phyloP scores from a whole-genome alignment of 495 filamentous ascomycete species.

The Penicillium coffeae region DNA sequence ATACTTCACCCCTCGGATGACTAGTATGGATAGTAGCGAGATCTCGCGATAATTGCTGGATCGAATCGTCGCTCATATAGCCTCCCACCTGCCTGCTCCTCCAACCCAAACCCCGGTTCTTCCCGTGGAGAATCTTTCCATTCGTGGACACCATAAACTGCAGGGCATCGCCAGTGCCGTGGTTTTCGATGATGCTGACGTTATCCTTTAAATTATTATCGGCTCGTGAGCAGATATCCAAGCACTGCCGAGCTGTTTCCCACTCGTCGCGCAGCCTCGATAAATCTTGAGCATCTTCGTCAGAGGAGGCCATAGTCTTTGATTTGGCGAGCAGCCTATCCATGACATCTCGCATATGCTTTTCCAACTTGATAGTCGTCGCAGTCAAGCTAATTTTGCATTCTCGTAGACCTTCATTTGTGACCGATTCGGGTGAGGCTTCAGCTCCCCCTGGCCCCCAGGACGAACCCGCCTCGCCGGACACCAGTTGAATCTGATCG shows the following conservation, averaged over 20 bases:
- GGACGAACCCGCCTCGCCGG: conserved; percentile 8
- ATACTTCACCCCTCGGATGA: conserved; percentile 7
- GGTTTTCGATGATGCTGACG: conserved; percentile 33
- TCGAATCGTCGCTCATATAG: conserved; percentile 31
- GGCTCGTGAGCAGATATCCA: conserved; percentile 36
- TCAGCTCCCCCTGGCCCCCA: conserved; percentile 1
- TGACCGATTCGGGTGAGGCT: conserved; percentile 26
- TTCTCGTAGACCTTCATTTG: conserved; percentile 34
- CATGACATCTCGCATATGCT: conserved; percentile 30
- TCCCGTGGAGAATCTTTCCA: conserved; percentile 32
- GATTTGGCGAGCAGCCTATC: conserved; percentile 32
- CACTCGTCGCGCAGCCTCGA: conserved; percentile 34
- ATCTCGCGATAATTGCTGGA: conserved; percentile 38
- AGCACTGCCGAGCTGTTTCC: conserved; percentile 34
- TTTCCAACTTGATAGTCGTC: conserved; percentile 31
- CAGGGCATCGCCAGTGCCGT: conserved; percentile 34
- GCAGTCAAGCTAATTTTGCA: conserved; percentile 32
- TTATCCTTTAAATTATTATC: conserved; percentile 29
- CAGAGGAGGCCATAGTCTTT: conserved; percentile 20
- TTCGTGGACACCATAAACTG: conserved; percentile 43
- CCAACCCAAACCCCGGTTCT: conserved; percentile 36
- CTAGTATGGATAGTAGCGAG: conserved; percentile 22
- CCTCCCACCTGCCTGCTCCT: conserved; percentile 41
- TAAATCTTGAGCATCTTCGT: conserved; percentile 32
- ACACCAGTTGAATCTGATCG: conserved; percentile 24